A percentile compares a stretch with the other conserved stretches of the same genome.
Evolutionary conservation across 1,139 yeast species (phyloP).

Genomic region (Candida sojae): DNA sequence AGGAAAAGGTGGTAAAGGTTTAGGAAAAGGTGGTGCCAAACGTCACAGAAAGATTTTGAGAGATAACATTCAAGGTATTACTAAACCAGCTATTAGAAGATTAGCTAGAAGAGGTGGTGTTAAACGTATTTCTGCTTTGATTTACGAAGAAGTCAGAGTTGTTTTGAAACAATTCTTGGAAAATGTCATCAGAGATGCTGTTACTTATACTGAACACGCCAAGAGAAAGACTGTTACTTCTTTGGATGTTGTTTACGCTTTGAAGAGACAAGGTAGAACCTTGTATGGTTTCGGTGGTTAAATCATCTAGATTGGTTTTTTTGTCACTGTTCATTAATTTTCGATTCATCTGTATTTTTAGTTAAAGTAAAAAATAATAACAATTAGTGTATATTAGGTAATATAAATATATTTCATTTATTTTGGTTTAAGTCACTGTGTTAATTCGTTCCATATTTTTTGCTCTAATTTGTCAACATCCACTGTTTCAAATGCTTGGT

Average conservation of each 20-base stretch:
- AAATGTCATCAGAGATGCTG: constrained; percentile 98
- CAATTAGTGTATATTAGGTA: constrained; percentile 3
- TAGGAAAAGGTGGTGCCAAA: constrained; percentile 99
- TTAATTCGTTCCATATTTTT: constrained; percentile 28
- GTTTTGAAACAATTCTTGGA: constrained; percentile 95
- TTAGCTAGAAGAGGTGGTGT: constrained; percentile 99
- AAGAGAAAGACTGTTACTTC: constrained; percentile 99
- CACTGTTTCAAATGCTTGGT: constrained; percentile 21
- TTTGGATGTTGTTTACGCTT: constrained; percentile 97
- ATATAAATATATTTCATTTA: background rate
- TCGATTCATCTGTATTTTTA: constrained; percentile 8
- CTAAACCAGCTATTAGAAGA: constrained; percentile 99
- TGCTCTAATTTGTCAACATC: constrained; percentile 39
- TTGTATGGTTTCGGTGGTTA: constrained; percentile 99
- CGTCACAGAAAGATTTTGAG: constrained; percentile 99
- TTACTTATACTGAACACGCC: constrained; percentile 99
- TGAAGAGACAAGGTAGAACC: constrained; percentile 99
- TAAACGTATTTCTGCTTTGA: constrained; percentile 98
- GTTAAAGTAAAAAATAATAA: background rate
- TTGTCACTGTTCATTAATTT: background rate
- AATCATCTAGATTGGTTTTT: constrained; percentile 10
- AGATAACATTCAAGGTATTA: constrained; percentile 99
- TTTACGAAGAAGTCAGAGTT: constrained; percentile 98
- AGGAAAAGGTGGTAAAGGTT: constrained; percentile 99
- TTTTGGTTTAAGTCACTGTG: constrained; percentile 6